A percentile compares a stretch with the other conserved stretches of the same genome.
These are phyloP conservation scores for Yamadazyma triangularis DNA, from an alignment of 1,139 yeast genomes.

Conservation along the genomic window DNA sequence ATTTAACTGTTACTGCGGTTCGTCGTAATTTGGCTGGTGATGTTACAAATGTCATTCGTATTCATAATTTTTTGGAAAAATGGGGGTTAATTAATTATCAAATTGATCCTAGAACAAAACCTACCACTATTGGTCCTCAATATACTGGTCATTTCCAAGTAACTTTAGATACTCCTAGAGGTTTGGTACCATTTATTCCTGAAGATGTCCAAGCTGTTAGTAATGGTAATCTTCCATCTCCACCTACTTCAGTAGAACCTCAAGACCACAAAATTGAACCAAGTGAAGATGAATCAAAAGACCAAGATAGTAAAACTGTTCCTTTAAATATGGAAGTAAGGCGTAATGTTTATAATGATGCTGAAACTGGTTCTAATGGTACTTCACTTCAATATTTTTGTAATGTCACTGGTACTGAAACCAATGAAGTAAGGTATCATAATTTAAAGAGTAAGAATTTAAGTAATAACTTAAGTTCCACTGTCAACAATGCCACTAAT, in stretches of 20 bases:
- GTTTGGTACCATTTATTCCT: conserved; percentile 70
- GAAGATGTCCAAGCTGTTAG: conserved; percentile 26
- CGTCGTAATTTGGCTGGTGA: conserved; percentile 89
- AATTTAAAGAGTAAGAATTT: conserved; percentile 75
- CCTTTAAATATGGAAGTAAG: conserved; percentile 66
- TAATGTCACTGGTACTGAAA: conserved; percentile 86
- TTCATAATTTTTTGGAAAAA: conserved; percentile 79
- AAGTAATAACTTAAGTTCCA: conserved; percentile 34
- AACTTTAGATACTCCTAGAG: conserved; percentile 82
- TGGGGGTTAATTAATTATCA: conserved; percentile 93
- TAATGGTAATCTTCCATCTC: not conserved
- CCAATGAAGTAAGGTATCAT: conserved; percentile 82
- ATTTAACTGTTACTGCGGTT: conserved; percentile 81
- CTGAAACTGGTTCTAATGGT: conserved; percentile 50
- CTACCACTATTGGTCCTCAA: conserved; percentile 80
- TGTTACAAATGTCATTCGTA: conserved; percentile 79
- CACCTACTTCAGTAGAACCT: conserved; percentile 1
- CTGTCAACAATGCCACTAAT: conserved; percentile 48
- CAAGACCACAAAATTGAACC: too few relatives aligned
- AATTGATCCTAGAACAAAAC: conserved; percentile 78
- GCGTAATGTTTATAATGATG: conserved; percentile 67
- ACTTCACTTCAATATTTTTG: conserved; percentile 56
- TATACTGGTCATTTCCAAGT: conserved; percentile 91
- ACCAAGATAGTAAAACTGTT: conserved; percentile 14
- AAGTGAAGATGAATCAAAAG: conserved; percentile 3